Base-by-base conservation (phyloP, 805 yeast genomes). In the Metschnikowia dekortorum region DNA sequence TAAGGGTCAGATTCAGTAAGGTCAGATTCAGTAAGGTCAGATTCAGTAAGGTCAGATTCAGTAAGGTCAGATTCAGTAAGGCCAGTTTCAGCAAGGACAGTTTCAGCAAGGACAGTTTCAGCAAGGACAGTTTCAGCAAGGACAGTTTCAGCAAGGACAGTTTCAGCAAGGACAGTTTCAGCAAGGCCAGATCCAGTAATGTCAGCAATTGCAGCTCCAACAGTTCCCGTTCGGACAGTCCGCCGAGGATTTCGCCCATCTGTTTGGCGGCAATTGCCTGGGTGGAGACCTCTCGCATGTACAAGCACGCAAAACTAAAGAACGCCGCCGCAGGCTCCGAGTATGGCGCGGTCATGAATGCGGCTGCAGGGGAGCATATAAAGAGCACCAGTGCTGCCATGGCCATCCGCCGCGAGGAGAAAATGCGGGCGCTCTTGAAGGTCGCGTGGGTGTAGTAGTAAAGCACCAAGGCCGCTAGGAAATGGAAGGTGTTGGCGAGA, bases 351-450 rank as follows among this genome's bases (percentile, higher is more conserved):
- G 85, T 74, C 38, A 88, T 70, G 61, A 90, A 92, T 0, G 89
- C 77, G 0, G 96, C 96, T 0, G 89, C 90, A 2, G 96, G 89
- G 16, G 86, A 81, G n/a, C 85, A 51, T 0, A 83, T 64, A 53
- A 79, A 84, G 13, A 86, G 59, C 3, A 76, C 47, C 31, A 68
- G 60, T 50, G 63, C 29, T 32, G 56, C 47, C 54, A 64, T 52
- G 33, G 64, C 63, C 55, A 65, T 53, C 26, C 51, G 49, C 10
- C 44, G 36, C 9, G 62, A 52, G 22, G 57, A 46, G 43, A 61
- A 61, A 33, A 61, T 48, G 9, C 61, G 60, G 11, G 56, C 53
- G 22, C 49, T 54, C 45, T 51, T 48, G 38, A 65, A 62, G 18
- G 58, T 54, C 31, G 42, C 44, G 13, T 49, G 46, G 0, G 96